A percentile compares a stretch with the other conserved stretches of the same genome.
Conservation (phyloP, 495 filamentous ascomycete genomes). For the Neurospora pannonica region DNA sequence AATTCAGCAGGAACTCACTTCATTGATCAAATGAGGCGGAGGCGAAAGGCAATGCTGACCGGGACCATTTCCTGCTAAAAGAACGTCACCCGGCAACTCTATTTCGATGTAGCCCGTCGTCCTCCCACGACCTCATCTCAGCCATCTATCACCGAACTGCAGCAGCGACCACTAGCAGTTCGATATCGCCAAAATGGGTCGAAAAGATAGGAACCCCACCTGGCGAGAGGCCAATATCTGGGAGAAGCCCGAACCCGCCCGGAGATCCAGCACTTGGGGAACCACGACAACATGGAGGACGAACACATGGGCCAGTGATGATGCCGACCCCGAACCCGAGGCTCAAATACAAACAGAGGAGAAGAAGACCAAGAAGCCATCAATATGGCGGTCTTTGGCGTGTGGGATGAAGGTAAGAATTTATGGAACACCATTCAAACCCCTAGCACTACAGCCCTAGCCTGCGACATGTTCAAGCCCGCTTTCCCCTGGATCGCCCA, state of each 20-base stretch:
- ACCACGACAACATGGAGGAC: background rate
- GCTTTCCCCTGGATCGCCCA: background rate
- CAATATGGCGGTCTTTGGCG: background rate
- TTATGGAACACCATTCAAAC: background rate
- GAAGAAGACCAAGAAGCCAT: background rate
- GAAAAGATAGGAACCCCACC: background rate
- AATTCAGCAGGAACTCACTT: background rate
- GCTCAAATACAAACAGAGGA: background rate
- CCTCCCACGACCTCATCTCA: background rate
- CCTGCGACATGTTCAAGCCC: background rate
- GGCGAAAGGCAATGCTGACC: background rate
- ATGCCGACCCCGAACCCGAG: background rate
- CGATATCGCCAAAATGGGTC: background rate
- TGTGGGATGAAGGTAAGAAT: background rate
- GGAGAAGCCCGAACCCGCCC: background rate
- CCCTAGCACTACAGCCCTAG: background rate
- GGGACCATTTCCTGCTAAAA: background rate
- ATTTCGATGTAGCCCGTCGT: background rate
- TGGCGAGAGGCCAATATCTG: background rate
- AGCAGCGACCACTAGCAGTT: background rate
- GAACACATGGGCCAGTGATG: background rate
- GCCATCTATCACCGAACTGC: background rate
- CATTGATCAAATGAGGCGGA: background rate
- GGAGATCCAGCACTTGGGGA: background rate
- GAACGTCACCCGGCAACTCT: background rate